Conservation (phyloP, 1,284 basidiomycete species). For the Cystobasidiaceae sp. region DNA sequence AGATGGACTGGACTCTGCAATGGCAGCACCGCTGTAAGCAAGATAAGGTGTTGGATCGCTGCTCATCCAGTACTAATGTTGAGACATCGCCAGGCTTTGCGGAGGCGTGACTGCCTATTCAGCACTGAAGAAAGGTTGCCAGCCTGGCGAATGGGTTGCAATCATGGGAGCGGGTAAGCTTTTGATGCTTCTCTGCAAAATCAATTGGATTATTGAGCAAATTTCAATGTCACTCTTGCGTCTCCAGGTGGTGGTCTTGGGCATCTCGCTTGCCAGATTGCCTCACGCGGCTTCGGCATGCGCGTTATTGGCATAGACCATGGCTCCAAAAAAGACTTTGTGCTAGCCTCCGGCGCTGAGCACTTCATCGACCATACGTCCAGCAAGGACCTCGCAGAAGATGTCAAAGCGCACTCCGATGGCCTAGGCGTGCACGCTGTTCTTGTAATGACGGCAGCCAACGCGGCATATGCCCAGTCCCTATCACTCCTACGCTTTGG, state of each 20-base stretch:
- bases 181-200: no score
- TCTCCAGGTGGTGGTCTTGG: conserved; percentile 22
- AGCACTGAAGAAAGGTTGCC: conserved; percentile 40
- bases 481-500: conserved; percentile 13
- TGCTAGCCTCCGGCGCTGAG: conserved; percentile 16
- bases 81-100: conserved; percentile 34
- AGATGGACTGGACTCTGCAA: conserved; percentile 38
- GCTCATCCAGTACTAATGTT: background rate
- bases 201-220: no score
- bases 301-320: conserved; percentile 32
- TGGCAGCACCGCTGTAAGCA: conserved; percentile 39
- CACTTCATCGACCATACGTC: conserved; percentile 30
- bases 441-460: conserved; percentile 26
- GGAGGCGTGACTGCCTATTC: conserved; percentile 44
- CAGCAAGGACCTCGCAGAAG: conserved; percentile 18
- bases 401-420: conserved; percentile 27
- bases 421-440: conserved; percentile 27
- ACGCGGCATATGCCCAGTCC: conserved; percentile 25
- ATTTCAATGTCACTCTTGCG: background rate
- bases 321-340: conserved; percentile 26
- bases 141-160: conserved; percentile 33
- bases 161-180: conserved; percentile 22
- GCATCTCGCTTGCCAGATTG: conserved; percentile 22
- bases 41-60: background rate
- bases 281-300: conserved; percentile 18